Percentiles rank a stretch among this genome's conserved stretches.
phyloP scores from a whole-genome alignment of 768 basidiomycete species.

The Agaricus blazei region DNA sequence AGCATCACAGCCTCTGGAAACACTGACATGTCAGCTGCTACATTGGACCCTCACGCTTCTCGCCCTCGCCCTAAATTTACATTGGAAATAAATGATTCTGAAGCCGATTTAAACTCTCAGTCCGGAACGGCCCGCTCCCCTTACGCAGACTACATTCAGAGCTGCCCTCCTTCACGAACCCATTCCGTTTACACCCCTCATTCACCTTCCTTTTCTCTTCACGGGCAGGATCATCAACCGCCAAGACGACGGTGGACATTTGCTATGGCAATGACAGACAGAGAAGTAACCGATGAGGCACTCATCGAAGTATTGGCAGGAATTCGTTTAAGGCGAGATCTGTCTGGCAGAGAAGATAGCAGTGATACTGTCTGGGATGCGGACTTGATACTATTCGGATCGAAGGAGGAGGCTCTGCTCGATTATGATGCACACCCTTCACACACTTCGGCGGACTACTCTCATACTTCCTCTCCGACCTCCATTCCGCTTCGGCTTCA shows the following conservation, averaged over 20 bases:
- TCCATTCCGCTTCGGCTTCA: constrained; percentile 21
- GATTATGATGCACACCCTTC: background rate
- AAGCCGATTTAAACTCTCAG: background rate
- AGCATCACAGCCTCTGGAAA: background rate
- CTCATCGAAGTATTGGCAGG: constrained; percentile 43
- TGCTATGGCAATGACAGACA: constrained; percentile 45
- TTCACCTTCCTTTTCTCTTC: constrained; percentile 1
- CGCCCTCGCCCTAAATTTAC: constrained; percentile 4
- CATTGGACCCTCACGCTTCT: background rate
- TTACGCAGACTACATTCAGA: constrained; percentile 1
- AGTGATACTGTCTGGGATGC: constrained; percentile 17
- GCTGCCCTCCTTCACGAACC: background rate
- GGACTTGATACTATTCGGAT: constrained; percentile 1
- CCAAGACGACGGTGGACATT: constrained; percentile 28
- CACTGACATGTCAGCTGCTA: background rate
- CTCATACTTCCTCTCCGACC: constrained; percentile 18
- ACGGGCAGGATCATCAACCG: background rate
- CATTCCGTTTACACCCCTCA: constrained; percentile 5
- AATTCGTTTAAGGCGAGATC: constrained; percentile 23
- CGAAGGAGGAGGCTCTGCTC: background rate
- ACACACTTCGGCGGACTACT: constrained; percentile 8
- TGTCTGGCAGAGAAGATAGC: constrained; percentile 13
- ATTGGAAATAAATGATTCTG: constrained; percentile 6
- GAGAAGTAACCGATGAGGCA: constrained; percentile 44
- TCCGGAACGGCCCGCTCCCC: background rate